phyloP scores from a whole-genome alignment of 768 basidiomycete species.

The Boletus speciosus region DNA sequence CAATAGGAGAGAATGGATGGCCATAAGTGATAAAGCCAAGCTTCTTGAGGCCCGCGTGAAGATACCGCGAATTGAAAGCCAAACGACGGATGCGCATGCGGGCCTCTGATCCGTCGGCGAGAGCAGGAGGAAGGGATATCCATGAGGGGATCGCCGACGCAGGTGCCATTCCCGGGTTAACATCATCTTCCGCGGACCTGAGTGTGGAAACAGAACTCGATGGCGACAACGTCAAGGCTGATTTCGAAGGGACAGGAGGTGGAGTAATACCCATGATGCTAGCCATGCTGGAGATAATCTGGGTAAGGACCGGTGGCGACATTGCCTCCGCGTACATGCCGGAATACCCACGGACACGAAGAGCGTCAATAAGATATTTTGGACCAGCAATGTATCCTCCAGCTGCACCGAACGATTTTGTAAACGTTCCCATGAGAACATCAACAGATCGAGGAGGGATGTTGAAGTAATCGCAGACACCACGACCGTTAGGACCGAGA shows the following conservation, averaged over 20 bases:
- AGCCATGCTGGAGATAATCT: conserved; percentile 88
- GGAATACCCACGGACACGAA: conserved; percentile 79
- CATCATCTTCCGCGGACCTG: conserved; percentile 39
- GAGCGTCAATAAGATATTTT: conserved; percentile 73
- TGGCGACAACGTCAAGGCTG: conserved; percentile 26
- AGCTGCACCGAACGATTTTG: conserved; percentile 89
- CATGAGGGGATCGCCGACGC: conserved; percentile 66
- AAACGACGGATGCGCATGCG: conserved; percentile 76
- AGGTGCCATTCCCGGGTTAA: conserved; percentile 70
- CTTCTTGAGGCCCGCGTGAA: conserved; percentile 78
- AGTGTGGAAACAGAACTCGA: conserved; percentile 28
- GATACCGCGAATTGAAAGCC: conserved; percentile 94
- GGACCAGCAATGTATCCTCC: conserved; percentile 93
- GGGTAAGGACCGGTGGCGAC: conserved; percentile 86
- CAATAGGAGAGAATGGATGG: conserved; percentile 85
- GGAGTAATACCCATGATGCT: conserved; percentile 88
- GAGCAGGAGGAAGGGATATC: conserved; percentile 67
- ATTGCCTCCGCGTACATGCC: conserved; percentile 88
- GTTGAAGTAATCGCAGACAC: conserved; percentile 92
- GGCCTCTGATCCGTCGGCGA: conserved; percentile 85
- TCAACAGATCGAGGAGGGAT: conserved; percentile 80
- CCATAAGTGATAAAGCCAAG: conserved; percentile 98
- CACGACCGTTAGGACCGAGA: conserved; percentile 90
- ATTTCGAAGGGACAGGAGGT: conserved; percentile 31
- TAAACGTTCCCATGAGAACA: conserved; percentile 98